A percentile compares a stretch with the other conserved stretches of the same genome.
phyloP scores from a whole-genome alignment of 768 basidiomycete species.

The Auriscalpium vulgare region DNA sequence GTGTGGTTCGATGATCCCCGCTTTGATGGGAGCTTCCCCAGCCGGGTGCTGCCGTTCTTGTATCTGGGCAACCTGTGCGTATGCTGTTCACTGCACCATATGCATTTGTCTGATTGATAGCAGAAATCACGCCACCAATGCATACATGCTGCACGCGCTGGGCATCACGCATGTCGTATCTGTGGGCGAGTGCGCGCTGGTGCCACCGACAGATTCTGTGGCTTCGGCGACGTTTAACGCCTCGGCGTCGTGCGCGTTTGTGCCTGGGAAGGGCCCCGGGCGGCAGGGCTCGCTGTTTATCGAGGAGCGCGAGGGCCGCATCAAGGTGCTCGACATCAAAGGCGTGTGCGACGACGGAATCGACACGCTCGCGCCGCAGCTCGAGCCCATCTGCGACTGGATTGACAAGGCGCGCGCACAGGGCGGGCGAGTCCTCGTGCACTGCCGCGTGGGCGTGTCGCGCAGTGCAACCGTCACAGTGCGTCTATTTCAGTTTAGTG shows the following conservation, averaged over 20 bases:
- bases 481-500: slow-evolving; percentile 21
- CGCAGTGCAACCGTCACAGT: slow-evolving; percentile 89
- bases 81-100: not conserved
- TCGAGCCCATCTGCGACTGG: slow-evolving; percentile 87
- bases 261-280: slow-evolving; percentile 37
- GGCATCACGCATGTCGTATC: slow-evolving; percentile 97
- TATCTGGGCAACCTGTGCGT: slow-evolving; percentile 93
- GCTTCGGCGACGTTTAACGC: not conserved
- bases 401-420: slow-evolving; percentile 77
- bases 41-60: slow-evolving; percentile 84
- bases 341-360: slow-evolving; percentile 95
- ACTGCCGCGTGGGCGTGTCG: slow-evolving; percentile 99
- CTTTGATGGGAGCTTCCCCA: slow-evolving; percentile 96
- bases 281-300: slow-evolving; percentile 75
- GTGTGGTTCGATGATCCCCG: slow-evolving; percentile 92
- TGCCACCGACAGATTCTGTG: slow-evolving; percentile 56
- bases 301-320: slow-evolving; percentile 82
- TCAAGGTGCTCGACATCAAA: slow-evolving; percentile 87
- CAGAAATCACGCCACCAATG: slow-evolving; percentile 91
- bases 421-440: slow-evolving; percentile 89
- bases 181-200: slow-evolving; percentile 89
- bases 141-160: slow-evolving; percentile 90
- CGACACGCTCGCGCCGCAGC: slow-evolving; percentile 84
- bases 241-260: slow-evolving; percentile 14
- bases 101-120: slow-evolving; percentile 14